Percentiles rank a stretch among this genome's conserved stretches.
These are phyloP conservation scores for Cicer bijugum DNA, from an alignment of 306 rosid species.

Conservation along the genomic window DNA sequence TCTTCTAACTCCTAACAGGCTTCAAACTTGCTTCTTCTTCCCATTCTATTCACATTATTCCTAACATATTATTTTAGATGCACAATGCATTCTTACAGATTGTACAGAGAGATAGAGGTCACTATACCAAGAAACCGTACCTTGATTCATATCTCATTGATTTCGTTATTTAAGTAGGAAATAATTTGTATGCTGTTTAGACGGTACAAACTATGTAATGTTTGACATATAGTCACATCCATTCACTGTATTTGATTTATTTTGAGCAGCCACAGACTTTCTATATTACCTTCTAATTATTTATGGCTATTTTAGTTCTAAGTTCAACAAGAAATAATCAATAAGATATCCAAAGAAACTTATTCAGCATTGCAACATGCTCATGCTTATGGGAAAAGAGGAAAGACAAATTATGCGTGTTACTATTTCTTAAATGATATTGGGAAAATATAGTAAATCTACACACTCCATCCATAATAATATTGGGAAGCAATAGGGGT, in stretches of 20 bases:
- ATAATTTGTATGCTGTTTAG: conserved; percentile 27
- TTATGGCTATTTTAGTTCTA: conserved; percentile 8
- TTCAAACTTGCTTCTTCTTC: conserved; percentile 42
- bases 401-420: not conserved
- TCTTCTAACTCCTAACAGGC: conserved; percentile 41
- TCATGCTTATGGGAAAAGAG: not conserved
- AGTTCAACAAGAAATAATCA: not conserved
- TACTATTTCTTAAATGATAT: not conserved
- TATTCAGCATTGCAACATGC: conserved; percentile 16
- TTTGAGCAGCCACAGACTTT: conserved; percentile 38
- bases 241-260: conserved; percentile 35
- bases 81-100: conserved; percentile 66
- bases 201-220: conserved; percentile 43
- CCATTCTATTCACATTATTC: conserved; percentile 37
- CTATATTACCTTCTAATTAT: conserved; percentile 32
- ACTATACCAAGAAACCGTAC: conserved; percentile 31
- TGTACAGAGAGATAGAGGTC: conserved; percentile 45
- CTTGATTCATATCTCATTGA: conserved; percentile 36
- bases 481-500: too few relatives aligned
- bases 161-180: conserved; percentile 41
- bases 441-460: not conserved
- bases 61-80: conserved; percentile 42
- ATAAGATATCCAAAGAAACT: conserved; percentile 24
- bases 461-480: conserved; percentile 17
- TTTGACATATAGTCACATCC: conserved; percentile 15